Base-by-base conservation (phyloP, 371 early-diverging fungal species). In the Rhizopus sp. region DNA sequence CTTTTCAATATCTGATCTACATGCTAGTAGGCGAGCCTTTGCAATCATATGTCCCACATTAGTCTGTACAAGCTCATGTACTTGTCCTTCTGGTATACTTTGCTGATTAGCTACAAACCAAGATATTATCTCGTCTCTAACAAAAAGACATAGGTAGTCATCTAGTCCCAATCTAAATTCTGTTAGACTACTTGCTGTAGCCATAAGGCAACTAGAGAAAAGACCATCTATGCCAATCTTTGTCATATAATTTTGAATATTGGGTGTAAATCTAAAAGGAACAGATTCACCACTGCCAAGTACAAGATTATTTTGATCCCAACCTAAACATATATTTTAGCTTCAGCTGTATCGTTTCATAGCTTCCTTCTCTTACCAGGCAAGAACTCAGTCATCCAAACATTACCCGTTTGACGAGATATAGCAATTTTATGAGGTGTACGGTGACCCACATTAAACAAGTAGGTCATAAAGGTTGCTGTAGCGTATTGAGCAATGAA, bases 241-340 rank as follows among this genome's bases (percentile, higher is more conserved):
- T 0, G 93, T 93, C 42, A 98, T 89, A 69, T 96, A 95, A 41
- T 88, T 79, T 81, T 97, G 97, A 50, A 99, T 82, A 69, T 93
- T 95, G 33, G 99, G 98, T 8, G 99, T 98, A 63, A 98, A 85
- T 5, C 99, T 87, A 91, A 99, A 98, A 4, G 97, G 98, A 16
- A 99, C 94, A 4, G 91, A 72, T 64, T 97, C 98, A 1, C 76
- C 70, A 52, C 71, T 75, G 12, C 67, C 73, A 53, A 77, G 77
- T 10, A 70, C 49, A 10, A 64, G 77, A 12, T 63, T 65, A 7
- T 68, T 57, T 45, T 68, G 64, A 39, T 70, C 72, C 73, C 77
- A 74, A 17, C 64, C 63, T 64, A 55, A 50, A 57, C 8, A 9
- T n/a, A 3, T 39, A 7, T 17, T 9, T 31, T 5, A 15, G 9